Percentiles rank a stretch among this genome's conserved stretches.
These are phyloP conservation scores for Mucor circinelloides DNA, from an alignment of 371 early-diverging fungal genomes.

Conservation along the genomic window DNA sequence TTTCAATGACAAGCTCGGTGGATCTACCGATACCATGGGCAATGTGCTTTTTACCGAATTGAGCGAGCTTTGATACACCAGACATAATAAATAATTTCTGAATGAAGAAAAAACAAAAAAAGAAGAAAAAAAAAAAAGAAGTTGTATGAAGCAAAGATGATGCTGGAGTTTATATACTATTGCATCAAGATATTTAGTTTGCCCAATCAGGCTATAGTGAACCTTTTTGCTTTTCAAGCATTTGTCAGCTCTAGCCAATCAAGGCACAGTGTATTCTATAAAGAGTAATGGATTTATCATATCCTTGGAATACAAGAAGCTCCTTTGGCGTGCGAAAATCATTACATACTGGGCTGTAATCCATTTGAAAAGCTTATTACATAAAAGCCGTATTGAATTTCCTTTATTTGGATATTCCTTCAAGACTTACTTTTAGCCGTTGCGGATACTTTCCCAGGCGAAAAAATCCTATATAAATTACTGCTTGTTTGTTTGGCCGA, in stretches of 20 bases:
- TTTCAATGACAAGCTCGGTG: conserved; percentile 54
- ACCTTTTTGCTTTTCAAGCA: conserved; percentile 1
- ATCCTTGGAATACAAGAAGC: neutral
- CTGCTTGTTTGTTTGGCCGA: neutral
- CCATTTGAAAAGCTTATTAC: conserved; percentile 8
- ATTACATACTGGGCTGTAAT: neutral
- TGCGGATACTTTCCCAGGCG: neutral
- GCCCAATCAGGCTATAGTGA: conserved; percentile 16
- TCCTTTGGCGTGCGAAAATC: conserved; percentile 14
- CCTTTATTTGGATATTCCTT: neutral
- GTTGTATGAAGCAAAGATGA: neutral
- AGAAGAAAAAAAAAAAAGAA: conserved; percentile 4
- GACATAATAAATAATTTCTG: conserved; percentile 24
- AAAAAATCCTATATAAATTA: neutral
- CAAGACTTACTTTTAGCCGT: neutral
- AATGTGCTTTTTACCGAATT: conserved; percentile 53
- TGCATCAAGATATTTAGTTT: conserved; percentile 1
- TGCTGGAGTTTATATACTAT: neutral
- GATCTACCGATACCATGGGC: conserved; percentile 53
- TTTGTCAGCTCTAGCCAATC: conserved; percentile 30
- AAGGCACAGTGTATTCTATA: neutral
- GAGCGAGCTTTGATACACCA: conserved; percentile 37
- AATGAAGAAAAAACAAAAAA: conserved; percentile 2
- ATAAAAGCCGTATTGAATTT: conserved; percentile 2
- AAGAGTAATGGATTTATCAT: conserved; percentile 11